phyloP scores from a whole-genome alignment of 2,329 filamentous ascomycete genomes.

The Zasmidium cellare region DNA sequence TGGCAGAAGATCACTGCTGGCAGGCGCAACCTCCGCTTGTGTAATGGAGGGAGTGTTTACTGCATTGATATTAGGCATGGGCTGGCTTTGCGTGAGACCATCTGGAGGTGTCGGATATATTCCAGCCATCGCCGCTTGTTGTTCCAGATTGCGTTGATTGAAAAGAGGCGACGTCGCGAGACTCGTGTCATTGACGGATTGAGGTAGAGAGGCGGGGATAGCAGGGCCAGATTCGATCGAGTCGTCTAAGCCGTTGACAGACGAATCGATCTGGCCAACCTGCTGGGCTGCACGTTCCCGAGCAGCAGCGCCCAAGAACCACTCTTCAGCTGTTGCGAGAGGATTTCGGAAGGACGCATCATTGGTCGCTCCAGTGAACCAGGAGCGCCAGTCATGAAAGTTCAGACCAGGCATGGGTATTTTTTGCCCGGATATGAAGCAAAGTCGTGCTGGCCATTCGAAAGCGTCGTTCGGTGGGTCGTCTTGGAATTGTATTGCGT shows the following conservation, averaged over 20 bases:
- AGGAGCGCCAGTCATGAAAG: slow-evolving; percentile 22
- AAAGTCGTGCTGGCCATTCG: slow-evolving; percentile 27
- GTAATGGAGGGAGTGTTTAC: slow-evolving; percentile 17
- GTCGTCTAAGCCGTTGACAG: neutral
- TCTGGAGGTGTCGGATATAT: slow-evolving; percentile 75
- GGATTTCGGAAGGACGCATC: slow-evolving; percentile 34
- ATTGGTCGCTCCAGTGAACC: slow-evolving; percentile 20
- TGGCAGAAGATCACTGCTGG: neutral
- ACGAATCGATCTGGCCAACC: neutral
- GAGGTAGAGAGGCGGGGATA: neutral
- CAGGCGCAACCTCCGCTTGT: slow-evolving; percentile 11
- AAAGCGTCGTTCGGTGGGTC: slow-evolving; percentile 11
- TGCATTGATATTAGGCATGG: slow-evolving; percentile 16
- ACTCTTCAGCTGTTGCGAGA: slow-evolving; percentile 29
- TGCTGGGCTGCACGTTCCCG: slow-evolving; percentile 1
- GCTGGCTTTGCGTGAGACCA: slow-evolving; percentile 38
- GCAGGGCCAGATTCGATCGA: neutral
- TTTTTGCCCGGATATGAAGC: slow-evolving; percentile 12
- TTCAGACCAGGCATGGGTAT: neutral
- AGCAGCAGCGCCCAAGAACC: slow-evolving; percentile 23
- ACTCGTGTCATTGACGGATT: slow-evolving; percentile 1
- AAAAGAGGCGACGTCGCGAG: slow-evolving; percentile 32
- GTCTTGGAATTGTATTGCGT: slow-evolving; percentile 4
- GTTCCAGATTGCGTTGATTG: slow-evolving; percentile 42
- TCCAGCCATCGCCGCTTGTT: slow-evolving; percentile 43